A percentile compares a stretch with the other conserved stretches of the same genome.
These are phyloP conservation scores for Penicillium sp. DNA, from an alignment of 2,329 filamentous ascomycete genomes.

Conservation along the genomic window DNA sequence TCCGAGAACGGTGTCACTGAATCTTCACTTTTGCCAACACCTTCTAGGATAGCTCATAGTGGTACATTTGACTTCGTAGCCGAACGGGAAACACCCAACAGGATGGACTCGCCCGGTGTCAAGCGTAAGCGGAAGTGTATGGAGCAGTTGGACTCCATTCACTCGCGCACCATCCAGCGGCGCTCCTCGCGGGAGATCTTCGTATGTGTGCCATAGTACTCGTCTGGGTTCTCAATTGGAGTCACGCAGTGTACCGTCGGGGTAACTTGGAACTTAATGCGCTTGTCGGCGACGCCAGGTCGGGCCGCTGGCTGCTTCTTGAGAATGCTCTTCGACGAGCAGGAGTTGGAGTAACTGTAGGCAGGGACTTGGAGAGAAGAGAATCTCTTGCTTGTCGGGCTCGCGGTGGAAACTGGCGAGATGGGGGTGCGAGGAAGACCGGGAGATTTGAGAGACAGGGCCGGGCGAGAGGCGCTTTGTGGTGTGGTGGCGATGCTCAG, in stretches of 20 bases:
- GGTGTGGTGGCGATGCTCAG: slow-evolving; percentile 49
- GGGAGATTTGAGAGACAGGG: slow-evolving; percentile 51
- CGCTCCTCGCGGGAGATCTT: slow-evolving; percentile 53
- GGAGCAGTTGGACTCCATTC: slow-evolving; percentile 17
- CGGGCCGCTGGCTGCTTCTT: slow-evolving; percentile 43
- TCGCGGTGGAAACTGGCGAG: slow-evolving; percentile 46
- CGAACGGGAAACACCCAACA: background rate
- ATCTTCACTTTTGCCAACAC: background rate
- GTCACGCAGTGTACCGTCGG: slow-evolving; percentile 53
- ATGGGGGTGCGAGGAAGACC: slow-evolving; percentile 46
- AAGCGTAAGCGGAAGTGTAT: background rate
- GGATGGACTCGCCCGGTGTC: background rate
- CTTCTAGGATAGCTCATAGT: background rate
- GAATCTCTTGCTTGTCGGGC: slow-evolving; percentile 48
- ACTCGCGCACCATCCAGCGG: slow-evolving; percentile 48
- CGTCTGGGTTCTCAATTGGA: slow-evolving; percentile 53
- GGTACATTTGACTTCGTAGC: slow-evolving; percentile 2
- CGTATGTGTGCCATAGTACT: slow-evolving; percentile 53
- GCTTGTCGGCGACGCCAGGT: slow-evolving; percentile 34
- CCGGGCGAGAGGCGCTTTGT: slow-evolving; percentile 35
- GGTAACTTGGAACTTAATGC: slow-evolving; percentile 49
- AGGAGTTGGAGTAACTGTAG: slow-evolving; percentile 50
- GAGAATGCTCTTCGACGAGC: slow-evolving; percentile 53
- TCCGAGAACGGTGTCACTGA: too few species aligned
- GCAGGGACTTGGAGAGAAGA: slow-evolving; percentile 45